These are phyloP conservation scores for Filobasidium floriforme DNA, from an alignment of 768 basidiomycete species.

Conservation along the genomic window DNA sequence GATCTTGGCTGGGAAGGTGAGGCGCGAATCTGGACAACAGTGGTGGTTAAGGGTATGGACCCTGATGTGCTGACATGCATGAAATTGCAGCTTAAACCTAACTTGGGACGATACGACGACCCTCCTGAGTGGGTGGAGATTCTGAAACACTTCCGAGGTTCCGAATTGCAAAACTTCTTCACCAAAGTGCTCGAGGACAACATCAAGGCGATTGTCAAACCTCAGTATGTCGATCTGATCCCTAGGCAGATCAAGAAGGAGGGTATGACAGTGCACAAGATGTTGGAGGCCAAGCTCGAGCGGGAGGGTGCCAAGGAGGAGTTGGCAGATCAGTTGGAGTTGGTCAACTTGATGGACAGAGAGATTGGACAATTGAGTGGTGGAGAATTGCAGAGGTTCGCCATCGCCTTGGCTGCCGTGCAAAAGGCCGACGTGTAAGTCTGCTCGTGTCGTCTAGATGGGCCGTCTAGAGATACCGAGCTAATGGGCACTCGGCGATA, in stretches of 20 bases:
- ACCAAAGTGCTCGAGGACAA: slow-evolving; percentile 98
- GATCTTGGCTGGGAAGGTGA: slow-evolving; percentile 77
- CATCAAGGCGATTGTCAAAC: slow-evolving; percentile 96
- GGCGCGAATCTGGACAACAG: neutral
- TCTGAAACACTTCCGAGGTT: slow-evolving; percentile 94
- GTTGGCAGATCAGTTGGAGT: slow-evolving; percentile 77
- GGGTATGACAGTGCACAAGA: slow-evolving; percentile 70
- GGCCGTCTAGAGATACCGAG: neutral
- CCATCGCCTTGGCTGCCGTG: slow-evolving; percentile 94
- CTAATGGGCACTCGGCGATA: neutral
- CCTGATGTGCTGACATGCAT: neutral
- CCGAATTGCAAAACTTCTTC: slow-evolving; percentile 98
- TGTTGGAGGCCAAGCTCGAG: slow-evolving; percentile 88
- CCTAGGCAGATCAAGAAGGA: slow-evolving; percentile 86
- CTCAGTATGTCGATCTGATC: slow-evolving; percentile 99
- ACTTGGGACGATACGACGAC: slow-evolving; percentile 93
- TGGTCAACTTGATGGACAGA: slow-evolving; percentile 76
- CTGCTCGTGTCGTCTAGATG: neutral
- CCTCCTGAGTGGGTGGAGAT: slow-evolving; percentile 99
- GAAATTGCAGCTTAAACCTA: slow-evolving; percentile 70
- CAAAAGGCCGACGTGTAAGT: slow-evolving; percentile 74
- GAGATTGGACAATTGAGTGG: slow-evolving; percentile 82
- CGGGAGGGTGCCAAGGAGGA: slow-evolving; percentile 60
- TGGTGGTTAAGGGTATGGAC: neutral
- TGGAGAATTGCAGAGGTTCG: slow-evolving; percentile 95